Evolutionary conservation across 371 early-diverging fungal genomes (phyloP).

Genomic region (Syncephalis fuscata): DNA sequence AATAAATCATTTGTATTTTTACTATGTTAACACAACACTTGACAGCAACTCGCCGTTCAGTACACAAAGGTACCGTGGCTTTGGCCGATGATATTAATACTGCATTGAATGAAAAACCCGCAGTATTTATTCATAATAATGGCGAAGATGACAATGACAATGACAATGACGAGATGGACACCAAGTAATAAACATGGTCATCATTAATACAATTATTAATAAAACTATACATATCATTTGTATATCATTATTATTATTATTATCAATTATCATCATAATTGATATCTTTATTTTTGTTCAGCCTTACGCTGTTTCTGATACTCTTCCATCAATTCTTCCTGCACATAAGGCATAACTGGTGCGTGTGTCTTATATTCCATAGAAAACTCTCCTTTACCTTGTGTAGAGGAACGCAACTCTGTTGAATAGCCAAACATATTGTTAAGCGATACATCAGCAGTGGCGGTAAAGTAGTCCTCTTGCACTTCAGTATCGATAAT

Average conservation of each 20-base stretch:
- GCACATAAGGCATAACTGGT: conserved; percentile 63
- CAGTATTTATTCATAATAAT: no score
- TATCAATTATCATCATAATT: no score
- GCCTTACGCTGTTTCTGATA: conserved; percentile 32
- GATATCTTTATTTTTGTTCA: not conserved
- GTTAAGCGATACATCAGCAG: conserved; percentile 81
- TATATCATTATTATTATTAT: no score
- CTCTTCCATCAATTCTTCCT: conserved; percentile 73
- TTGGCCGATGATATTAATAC: no score
- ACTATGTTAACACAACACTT: no score
- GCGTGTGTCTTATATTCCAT: conserved; percentile 93
- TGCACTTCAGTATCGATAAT: conserved; percentile 87
- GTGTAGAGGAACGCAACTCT: conserved; percentile 83
- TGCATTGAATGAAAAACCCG: no score
- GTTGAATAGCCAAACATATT: conserved; percentile 97
- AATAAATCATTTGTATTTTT: no score
- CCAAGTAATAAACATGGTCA: no score
- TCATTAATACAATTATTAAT: no score
- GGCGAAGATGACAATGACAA: no score
- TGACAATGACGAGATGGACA: no score
- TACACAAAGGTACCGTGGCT: not conserved
- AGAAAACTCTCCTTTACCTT: conserved; percentile 96
- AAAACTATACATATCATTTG: no score
- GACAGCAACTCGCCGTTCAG: not conserved
- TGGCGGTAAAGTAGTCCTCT: conserved; percentile 78